Percentiles rank a stretch among this genome's conserved stretches.
These are phyloP conservation scores for Pseudoscleropodium purum DNA, from an alignment of 225 moss, liverwort and hornwort genomes.

Conservation along the genomic window DNA sequence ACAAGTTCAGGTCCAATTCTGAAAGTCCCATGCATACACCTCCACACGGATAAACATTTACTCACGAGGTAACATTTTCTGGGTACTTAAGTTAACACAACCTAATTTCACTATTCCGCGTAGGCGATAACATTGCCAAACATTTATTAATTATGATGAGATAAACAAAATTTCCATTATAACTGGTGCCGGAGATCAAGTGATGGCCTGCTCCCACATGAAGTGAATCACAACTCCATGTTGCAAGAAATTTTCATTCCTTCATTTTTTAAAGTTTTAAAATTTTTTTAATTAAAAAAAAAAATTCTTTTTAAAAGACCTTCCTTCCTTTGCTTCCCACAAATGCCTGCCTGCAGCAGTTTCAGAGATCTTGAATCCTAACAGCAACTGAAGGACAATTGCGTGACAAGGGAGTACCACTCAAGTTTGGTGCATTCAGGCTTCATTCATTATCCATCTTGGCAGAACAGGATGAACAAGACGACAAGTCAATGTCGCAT, in stretches of 20 bases:
- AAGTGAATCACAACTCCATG: background rate
- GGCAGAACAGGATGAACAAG: background rate
- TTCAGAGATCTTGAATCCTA: background rate
- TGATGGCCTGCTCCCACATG: background rate
- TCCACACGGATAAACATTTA: too few relatives aligned
- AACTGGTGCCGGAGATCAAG: too few relatives aligned
- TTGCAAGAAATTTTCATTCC: too few relatives aligned
- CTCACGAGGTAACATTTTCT: too few relatives aligned
- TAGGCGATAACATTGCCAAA: too few relatives aligned
- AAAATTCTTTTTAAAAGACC: too few relatives aligned
- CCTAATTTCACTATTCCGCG: background rate
- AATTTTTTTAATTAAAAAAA: too few relatives aligned
- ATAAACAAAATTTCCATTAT: background rate
- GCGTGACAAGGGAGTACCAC: background rate
- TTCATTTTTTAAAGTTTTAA: too few relatives aligned
- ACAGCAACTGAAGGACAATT: background rate
- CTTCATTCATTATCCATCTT: background rate
- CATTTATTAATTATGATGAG: too few relatives aligned
- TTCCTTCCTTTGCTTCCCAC: too few relatives aligned
- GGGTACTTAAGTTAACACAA: background rate
- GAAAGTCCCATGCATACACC: fast-evolving
- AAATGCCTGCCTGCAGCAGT: background rate
- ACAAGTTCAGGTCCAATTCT: fast-evolving
- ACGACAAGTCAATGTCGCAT: background rate
- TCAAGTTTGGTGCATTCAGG: background rate